phyloP scores from a whole-genome alignment of 2,329 filamentous ascomycete species.

The Fusarium burgessii region DNA sequence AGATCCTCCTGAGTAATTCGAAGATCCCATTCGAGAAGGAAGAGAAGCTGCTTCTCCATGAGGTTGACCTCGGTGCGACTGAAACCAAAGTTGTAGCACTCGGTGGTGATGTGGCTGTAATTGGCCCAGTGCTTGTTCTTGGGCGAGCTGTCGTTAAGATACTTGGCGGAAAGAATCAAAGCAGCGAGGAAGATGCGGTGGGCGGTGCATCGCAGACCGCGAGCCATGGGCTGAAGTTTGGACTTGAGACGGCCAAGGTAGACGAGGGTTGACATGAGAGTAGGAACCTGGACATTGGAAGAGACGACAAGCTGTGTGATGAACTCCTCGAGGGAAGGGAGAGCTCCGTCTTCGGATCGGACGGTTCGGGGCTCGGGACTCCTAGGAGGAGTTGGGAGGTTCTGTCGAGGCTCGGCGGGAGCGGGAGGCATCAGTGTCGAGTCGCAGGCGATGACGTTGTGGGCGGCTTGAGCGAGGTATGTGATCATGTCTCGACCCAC shows the following conservation, averaged over 20 bases:
- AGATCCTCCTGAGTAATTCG: conserved; percentile 87
- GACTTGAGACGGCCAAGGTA: conserved; percentile 88
- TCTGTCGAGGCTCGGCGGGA: conserved; percentile 50
- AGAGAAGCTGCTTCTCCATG: conserved; percentile 99
- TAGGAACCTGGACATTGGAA: conserved; percentile 97
- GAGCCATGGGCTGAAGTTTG: conserved; percentile 91
- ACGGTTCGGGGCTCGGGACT: conserved; percentile 63
- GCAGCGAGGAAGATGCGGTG: conserved; percentile 96
- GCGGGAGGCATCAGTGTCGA: conserved; percentile 64
- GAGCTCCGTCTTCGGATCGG: conserved; percentile 60
- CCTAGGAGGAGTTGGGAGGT: conserved; percentile 63
- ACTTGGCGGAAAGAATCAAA: conserved; percentile 91
- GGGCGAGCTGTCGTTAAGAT: conserved; percentile 96
- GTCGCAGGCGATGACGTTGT: conserved; percentile 85
- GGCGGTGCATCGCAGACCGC: conserved; percentile 94
- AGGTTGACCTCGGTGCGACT: conserved; percentile 96
- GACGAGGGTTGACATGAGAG: conserved; percentile 95
- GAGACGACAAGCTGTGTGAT: conserved; percentile 91
- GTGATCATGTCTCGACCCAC: conserved; percentile 82
- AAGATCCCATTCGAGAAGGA: conserved; percentile 94
- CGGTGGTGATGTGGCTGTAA: conserved; percentile 83
- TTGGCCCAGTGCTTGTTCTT: conserved; percentile 99
- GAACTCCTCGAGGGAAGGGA: conserved; percentile 90
- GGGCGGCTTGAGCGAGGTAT: conserved; percentile 80
- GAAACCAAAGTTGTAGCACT: conserved; percentile 81